Percentiles rank a stretch among this genome's conserved stretches.
phyloP scores from a whole-genome alignment of 2,329 filamentous ascomycete species.

The Xylariaceae sp. region DNA sequence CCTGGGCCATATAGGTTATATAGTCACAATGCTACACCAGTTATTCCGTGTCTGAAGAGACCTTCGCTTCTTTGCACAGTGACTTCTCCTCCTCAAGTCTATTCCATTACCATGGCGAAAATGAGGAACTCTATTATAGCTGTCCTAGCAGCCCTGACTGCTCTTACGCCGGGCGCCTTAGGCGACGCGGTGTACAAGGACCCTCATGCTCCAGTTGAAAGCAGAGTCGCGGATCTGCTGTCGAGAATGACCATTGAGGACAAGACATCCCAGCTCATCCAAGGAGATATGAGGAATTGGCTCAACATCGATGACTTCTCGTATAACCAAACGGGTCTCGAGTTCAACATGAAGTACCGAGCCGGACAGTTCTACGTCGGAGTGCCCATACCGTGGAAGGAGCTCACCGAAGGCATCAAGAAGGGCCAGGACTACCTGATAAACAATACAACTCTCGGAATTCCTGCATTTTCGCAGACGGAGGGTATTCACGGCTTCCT shows the following conservation, averaged over 20 bases:
- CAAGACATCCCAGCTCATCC: constrained; percentile 73
- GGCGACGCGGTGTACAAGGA: constrained; percentile 64
- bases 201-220: constrained; percentile 65
- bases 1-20: constrained; percentile 15
- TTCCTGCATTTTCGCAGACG: constrained; percentile 75
- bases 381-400: constrained; percentile 68
- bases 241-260: constrained; percentile 77
- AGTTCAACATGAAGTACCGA: constrained; percentile 69
- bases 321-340: constrained; percentile 72
- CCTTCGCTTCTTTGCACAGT: background rate
- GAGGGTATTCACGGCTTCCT: constrained; percentile 79
- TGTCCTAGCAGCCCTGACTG: constrained; percentile 27
- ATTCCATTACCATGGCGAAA: constrained; percentile 19
- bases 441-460: constrained; percentile 71
- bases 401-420: constrained; percentile 68
- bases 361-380: constrained; percentile 78
- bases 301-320: constrained; percentile 70
- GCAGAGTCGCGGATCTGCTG: constrained; percentile 70
- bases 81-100: constrained; percentile 4
- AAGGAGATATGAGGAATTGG: constrained; percentile 77
- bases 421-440: constrained; percentile 72
- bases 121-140: constrained; percentile 32
- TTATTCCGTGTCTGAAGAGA: background rate
- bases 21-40: constrained; percentile 13
- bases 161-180: constrained; percentile 23